Base-by-base conservation (phyloP, 192 early-diverging fungal species). In the Coemansia sp. region DNA sequence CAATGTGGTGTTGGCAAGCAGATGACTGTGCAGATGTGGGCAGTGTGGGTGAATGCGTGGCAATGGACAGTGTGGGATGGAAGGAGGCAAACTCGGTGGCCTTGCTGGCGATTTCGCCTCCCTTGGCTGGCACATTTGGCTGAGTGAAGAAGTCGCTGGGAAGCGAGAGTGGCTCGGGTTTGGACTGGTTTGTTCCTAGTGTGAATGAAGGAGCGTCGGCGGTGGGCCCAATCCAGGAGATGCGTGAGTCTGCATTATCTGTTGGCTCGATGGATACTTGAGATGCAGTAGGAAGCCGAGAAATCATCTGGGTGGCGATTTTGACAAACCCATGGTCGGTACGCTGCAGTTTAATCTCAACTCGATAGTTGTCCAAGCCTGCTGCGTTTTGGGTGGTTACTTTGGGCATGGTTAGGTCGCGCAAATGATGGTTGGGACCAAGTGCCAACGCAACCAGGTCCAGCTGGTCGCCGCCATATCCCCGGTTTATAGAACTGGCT, bases 301-400 rank as follows among this genome's bases (percentile, higher is more conserved):
- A 77, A 2, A 77, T 17, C 16, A 51, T n/a, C 39, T 77, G 74
- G 10, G 50, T 15, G 16, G 40, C 10, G 23, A 60, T 17, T 10
- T 43, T 36, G 26, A 77, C 64, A 39, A 66, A 70, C 0, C 74
- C 68, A 6, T 77, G 67, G 0, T 41, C 38, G 1, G 74, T 71
- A 17, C 64, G 58, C 31, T 32, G 68, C 30, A 77, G 48, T 7
- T 23, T 16, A 6, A 58, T 50, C 23, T 77, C 63, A 30, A 77
- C 39, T 12, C 74, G 63, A 36, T 67, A 45, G 58, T 66, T 69
- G 51, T 77, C 74, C 15, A 67, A 60, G 63, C 60, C 62, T 36
- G 16, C 61, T 3, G n/a, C 18, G 41, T 60, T 60, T 3, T 51
- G 16, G 20, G 49, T n/a, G 15, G 16, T 36, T 10, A 77, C 64